Evolutionary conservation across 768 basidiomycete species (phyloP), one percentile per base, ranked within the genome.

Genomic region (Phaffia australis): DNA sequence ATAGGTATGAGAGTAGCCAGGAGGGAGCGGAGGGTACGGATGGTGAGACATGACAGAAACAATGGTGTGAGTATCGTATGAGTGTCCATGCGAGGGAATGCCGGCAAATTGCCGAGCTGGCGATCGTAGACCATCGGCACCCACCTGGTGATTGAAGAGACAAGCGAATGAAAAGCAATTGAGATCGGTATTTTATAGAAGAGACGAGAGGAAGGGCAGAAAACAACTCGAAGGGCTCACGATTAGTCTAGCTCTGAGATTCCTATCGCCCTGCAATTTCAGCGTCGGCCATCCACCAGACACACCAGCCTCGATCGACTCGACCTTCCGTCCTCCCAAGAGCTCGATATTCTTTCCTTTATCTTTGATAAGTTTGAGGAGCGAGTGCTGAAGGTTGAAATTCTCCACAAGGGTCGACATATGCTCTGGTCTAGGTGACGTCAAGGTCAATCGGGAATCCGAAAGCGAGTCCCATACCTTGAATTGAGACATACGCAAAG

Each of bases 51-150:
- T 81, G 0, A 90, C 95, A 3, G 89, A 89, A 47, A 99, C 95
- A 51, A 98, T 81, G 9, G 87, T 92, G 72, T 88, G 87, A 0
- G 87, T 86, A 66, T 87, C 82, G 75, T 99, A 99, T 0, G 85
- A 81, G 87, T 93, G 95, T 3, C 94, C 94, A 72, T 85, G 93
- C 0, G 89, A 86, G 27, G 85, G 79, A 69, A 97, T 95, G 29
- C 84, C 80, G 0, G 92, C 87, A 73, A 86, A 97, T 29, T 85
- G 75, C 56, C 92, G 84, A 27, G 98, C 95, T 15, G 93, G 92
- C 0, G 93, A 97, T 73, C 91, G 93, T 75, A 85, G 86, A 3
- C 95, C 95, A 73, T 98, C 95, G 5, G 95, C 94, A 21, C 95
- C 94, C 46, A 98, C 84, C 88, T 90, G 71, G 1, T 29, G 42